Conservation (phyloP, 2,329 filamentous ascomycete genomes). For the Acrodontium crateriforme region DNA sequence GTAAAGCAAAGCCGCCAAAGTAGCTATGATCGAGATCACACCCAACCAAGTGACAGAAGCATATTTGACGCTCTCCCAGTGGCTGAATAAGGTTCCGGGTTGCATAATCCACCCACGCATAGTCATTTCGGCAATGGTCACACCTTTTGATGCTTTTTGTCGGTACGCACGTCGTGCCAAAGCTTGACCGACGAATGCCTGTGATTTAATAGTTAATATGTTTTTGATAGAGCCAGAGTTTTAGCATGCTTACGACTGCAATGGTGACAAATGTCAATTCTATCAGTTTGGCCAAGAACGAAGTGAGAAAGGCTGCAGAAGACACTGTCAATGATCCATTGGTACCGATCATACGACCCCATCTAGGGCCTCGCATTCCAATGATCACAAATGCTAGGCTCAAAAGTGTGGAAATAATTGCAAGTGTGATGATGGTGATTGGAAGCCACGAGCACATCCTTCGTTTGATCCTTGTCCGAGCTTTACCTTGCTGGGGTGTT, state of each 20-base stretch:
- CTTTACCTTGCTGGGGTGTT: slow-evolving; percentile 12
- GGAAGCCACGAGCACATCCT: slow-evolving; percentile 32
- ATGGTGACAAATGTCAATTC: slow-evolving; percentile 67
- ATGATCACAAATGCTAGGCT: slow-evolving; percentile 54
- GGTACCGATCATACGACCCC: slow-evolving; percentile 43
- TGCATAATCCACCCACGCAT: slow-evolving; percentile 56
- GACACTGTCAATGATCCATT: slow-evolving; percentile 41
- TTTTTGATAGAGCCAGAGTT: too few relatives aligned
- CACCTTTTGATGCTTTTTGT: slow-evolving; percentile 37
- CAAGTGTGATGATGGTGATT: slow-evolving; percentile 28
- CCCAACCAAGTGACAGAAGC: slow-evolving; percentile 52
- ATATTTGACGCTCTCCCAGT: slow-evolving; percentile 51
- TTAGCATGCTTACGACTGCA: too few relatives aligned
- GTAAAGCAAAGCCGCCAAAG: slow-evolving; percentile 56
- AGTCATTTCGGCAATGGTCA: slow-evolving; percentile 62
- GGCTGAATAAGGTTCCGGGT: slow-evolving; percentile 53
- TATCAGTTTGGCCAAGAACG: slow-evolving; percentile 60
- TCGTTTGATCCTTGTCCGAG: slow-evolving; percentile 6
- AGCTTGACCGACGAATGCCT: slow-evolving; percentile 61
- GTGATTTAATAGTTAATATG: too few relatives aligned
- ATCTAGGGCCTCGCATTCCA: slow-evolving; percentile 49
- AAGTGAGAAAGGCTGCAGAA: slow-evolving; percentile 53
- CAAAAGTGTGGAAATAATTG: slow-evolving; percentile 49
- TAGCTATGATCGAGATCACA: slow-evolving; percentile 47
- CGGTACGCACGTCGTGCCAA: slow-evolving; percentile 55